Conservation (phyloP, 2,329 filamentous ascomycete species). For the Colletotrichum musicola region DNA sequence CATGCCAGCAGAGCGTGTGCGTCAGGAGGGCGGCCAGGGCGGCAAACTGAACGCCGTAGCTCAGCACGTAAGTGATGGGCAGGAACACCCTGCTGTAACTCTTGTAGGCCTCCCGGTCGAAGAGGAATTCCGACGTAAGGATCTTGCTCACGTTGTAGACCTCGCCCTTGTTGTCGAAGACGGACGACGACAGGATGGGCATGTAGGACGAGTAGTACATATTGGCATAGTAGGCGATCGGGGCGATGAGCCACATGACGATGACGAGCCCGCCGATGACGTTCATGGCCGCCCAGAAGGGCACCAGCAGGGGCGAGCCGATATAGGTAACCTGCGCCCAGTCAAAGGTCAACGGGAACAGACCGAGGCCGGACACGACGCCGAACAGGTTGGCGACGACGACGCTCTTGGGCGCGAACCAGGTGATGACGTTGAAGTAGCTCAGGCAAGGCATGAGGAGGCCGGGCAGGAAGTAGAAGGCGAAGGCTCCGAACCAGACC, state of each 20-base stretch:
- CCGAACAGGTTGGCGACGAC: slow-evolving; percentile 89
- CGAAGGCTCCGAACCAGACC: slow-evolving; percentile 77
- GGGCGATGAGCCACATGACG: slow-evolving; percentile 88
- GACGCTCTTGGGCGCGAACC: slow-evolving; percentile 89
- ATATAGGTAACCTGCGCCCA: slow-evolving; percentile 93
- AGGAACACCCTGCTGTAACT: slow-evolving; percentile 88
- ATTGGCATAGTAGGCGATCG: slow-evolving; percentile 84
- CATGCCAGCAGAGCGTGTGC: slow-evolving; percentile 88
- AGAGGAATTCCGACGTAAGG: slow-evolving; percentile 80
- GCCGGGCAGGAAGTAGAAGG: slow-evolving; percentile 88
- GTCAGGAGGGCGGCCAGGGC: slow-evolving; percentile 83
- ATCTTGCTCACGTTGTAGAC: slow-evolving; percentile 87
- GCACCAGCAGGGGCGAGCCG: slow-evolving; percentile 84
- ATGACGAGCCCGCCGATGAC: slow-evolving; percentile 83
- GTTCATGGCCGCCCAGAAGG: slow-evolving; percentile 89
- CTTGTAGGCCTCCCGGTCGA: slow-evolving; percentile 81
- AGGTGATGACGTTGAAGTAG: slow-evolving; percentile 91
- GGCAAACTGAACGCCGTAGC: slow-evolving; percentile 89
- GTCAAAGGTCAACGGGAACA: slow-evolving; percentile 90
- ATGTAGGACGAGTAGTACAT: slow-evolving; percentile 85
- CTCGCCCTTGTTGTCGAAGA: slow-evolving; percentile 87
- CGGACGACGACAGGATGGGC: slow-evolving; percentile 85
- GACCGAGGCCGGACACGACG: slow-evolving; percentile 83
- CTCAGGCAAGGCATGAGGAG: slow-evolving; percentile 86
- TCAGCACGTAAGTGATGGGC: slow-evolving; percentile 88